A percentile compares a stretch with the other conserved stretches of the same genome.
These are phyloP conservation scores for Ochetophila trinervis DNA, from an alignment of 306 rosid genomes.

Conservation along the genomic window DNA sequence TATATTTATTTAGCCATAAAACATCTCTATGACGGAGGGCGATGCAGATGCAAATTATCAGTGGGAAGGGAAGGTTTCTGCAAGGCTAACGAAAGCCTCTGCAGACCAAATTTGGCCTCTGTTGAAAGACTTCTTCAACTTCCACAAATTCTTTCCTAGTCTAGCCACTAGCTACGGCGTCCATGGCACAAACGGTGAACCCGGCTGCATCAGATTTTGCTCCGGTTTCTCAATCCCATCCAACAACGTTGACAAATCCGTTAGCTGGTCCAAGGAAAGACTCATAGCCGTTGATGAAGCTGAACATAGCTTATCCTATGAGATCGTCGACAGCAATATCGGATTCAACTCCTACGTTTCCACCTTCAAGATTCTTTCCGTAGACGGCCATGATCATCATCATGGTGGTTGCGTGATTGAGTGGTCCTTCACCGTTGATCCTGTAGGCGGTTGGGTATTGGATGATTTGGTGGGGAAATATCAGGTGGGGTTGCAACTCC, in stretches of 20 bases:
- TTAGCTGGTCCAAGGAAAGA: conserved; percentile 64
- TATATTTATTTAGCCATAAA: no score
- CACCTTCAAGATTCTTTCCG: conserved; percentile 26
- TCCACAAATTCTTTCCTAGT: conserved; percentile 52
- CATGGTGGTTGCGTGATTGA: conserved; percentile 39
- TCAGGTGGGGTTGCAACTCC: conserved; percentile 23
- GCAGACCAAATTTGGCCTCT: conserved; percentile 48
- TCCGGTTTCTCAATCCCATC: conserved; percentile 45
- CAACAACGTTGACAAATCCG: background rate
- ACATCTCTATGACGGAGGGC: background rate
- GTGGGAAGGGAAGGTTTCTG: conserved; percentile 50
- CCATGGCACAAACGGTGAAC: conserved; percentile 47
- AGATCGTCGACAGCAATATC: conserved; percentile 50
- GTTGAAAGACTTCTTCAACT: conserved; percentile 60
- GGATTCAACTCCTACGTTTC: conserved; percentile 49
- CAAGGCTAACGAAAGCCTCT: conserved; percentile 11
- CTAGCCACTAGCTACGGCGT: conserved; percentile 47
- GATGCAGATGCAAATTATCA: background rate
- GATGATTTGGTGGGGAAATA: conserved; percentile 33
- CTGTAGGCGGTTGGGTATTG: conserved; percentile 41
- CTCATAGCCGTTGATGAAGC: conserved; percentile 40
- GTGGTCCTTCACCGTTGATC: conserved; percentile 60
- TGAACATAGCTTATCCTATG: conserved; percentile 33
- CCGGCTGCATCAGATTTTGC: conserved; percentile 59
- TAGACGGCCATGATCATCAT: background rate